Evolutionary conservation across 2,329 filamentous ascomycete species (phyloP), one percentile per base, ranked within the genome.

Genomic region (Microcyclospora pomicola): DNA sequence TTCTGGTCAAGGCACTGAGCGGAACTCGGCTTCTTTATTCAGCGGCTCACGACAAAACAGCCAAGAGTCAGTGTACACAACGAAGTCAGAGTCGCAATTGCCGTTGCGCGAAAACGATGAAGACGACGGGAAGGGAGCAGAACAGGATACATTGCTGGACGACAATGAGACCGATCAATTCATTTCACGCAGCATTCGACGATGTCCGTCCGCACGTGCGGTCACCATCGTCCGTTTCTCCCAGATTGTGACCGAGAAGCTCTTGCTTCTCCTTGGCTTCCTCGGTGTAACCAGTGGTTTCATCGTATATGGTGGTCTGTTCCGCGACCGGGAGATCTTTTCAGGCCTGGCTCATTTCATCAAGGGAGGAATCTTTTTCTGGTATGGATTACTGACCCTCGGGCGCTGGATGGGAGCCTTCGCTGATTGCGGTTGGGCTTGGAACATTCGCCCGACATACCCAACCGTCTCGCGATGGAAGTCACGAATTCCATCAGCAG

Each of bases 321-420:
- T 91, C 58, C 46, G 49, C 15, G 34, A 46, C n/a, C 40, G 46
- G 2, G 42, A 68, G 2, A 66, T 95, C 40, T 92, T 88, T 66
- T 87, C 78, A 49, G 85, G 88, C 2, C 68, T 95, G 31, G 88
- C 88, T 6, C 88, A 96, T 56, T 94, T 84, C 65, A 77, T 95
- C 59, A 96, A 96, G 59, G 88, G 88, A 33, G 83, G 83, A 3
- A 81, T 96, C 38, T 96, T 96, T 67, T 85, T 95, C 64, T 91
- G 84, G 78, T 83, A 92, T 45, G 88, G 88, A 7, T 62, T 94
- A 14, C 64, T 95, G 42, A 93, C 84, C 0, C 69, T 96, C 3
- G 86, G 85, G 24, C 79, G 88, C 39, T 95, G 85, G 81, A 76
- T 86, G 54, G 88, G 88, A 16, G 82, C 82, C 57, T 96, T 93